A percentile compares a stretch with the other conserved stretches of the same genome.
Conservation (phyloP, 768 basidiomycete species). For the Asterophora parasitica region DNA sequence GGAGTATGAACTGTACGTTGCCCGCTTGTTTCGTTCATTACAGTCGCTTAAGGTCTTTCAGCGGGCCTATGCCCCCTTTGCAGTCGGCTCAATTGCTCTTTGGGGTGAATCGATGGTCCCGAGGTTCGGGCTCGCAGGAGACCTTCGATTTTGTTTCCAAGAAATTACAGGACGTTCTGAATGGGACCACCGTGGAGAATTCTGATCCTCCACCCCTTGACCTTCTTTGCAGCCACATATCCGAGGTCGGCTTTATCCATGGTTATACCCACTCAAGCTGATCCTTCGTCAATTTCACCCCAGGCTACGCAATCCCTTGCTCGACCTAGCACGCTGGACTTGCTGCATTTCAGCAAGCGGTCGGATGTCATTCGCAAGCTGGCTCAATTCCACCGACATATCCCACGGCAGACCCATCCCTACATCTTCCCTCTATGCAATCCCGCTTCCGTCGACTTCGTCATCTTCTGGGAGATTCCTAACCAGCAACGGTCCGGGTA, state of each 20-base stretch:
- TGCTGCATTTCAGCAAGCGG: conserved; percentile 50
- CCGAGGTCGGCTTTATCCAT: conserved; percentile 32
- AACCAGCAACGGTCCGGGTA: conserved; percentile 58
- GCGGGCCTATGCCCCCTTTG: conserved; percentile 38
- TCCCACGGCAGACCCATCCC: conserved; percentile 47
- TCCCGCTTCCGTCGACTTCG: conserved; percentile 64
- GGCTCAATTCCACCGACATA: conserved; percentile 44
- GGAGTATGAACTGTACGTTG: conserved; percentile 39
- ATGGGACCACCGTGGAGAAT: conserved; percentile 35
- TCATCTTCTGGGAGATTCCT: conserved; percentile 74
- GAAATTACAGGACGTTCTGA: conserved; percentile 47
- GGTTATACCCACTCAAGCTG: conserved; percentile 3
- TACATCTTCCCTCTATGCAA: conserved; percentile 78
- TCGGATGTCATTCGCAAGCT: conserved; percentile 33
- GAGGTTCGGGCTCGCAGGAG: conserved; percentile 32
- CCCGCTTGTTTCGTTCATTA: conserved; percentile 4
- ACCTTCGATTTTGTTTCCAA: conserved; percentile 46
- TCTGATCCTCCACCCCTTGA: conserved; percentile 50
- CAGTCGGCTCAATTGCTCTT: conserved; percentile 46
- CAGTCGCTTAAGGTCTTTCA: conserved; percentile 18
- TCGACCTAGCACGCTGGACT: conserved; percentile 31
- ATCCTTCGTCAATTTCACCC: conserved; percentile 12
- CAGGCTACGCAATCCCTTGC: conserved; percentile 19
- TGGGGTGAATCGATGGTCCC: conserved; percentile 34
- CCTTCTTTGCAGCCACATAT: conserved; percentile 44